Percentiles rank a stretch among this genome's conserved stretches.
Evolutionary conservation across 305 asterid genomes (phyloP).

Genomic region (Ruellia speciosa): DNA sequence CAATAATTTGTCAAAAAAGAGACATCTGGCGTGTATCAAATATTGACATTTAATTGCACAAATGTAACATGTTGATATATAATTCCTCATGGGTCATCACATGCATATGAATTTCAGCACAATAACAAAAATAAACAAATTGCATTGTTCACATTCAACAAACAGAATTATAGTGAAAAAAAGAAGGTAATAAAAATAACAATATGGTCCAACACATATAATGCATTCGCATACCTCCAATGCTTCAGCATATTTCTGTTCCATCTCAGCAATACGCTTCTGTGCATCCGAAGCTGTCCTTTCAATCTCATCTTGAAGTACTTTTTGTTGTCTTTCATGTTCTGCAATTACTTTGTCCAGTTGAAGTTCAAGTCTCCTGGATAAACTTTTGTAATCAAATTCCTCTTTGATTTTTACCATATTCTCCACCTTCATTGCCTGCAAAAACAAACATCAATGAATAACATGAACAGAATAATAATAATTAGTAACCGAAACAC

Average conservation of each 20-base stretch:
- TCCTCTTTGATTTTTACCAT: conserved; percentile 85
- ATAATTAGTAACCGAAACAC: background rate
- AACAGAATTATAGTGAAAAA: background rate
- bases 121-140: no score
- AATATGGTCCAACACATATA: conserved; percentile 5
- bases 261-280: conserved; percentile 55
- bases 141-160: no score
- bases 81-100: no score
- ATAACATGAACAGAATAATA: background rate
- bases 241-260: conserved; percentile 49
- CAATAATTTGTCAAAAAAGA: no score
- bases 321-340: conserved; percentile 78
- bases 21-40: no score
- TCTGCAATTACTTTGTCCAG: conserved; percentile 70
- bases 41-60: no score
- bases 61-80: no score
- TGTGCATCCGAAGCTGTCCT: conserved; percentile 67
- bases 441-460: conserved; percentile 14
- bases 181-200: background rate
- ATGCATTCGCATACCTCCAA: conserved; percentile 48
- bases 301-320: conserved; percentile 56
- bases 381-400: conserved; percentile 83
- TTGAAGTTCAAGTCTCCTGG: conserved; percentile 71
- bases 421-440: conserved; percentile 98
- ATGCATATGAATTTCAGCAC: no score